Evolutionary conservation across 2,329 filamentous ascomycete species (phyloP), one percentile per base, ranked within the genome.

Genomic region (Xylaria hypoxylon): DNA sequence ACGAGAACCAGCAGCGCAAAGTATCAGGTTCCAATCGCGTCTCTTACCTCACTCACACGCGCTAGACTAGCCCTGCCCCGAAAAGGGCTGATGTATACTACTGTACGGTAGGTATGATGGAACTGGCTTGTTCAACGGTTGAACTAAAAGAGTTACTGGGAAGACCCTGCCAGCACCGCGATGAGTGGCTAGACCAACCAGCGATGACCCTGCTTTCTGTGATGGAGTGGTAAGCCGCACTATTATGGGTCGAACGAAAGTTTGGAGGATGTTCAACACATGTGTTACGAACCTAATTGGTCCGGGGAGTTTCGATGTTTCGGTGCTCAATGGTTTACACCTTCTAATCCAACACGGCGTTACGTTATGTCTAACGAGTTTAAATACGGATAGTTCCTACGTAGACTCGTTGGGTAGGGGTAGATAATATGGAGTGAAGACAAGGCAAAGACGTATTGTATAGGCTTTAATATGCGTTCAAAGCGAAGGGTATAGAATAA

Each of bases 81-180:
- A 70, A 73, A 74, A 70, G 50, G 58, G 64, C 58, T 68, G 65
- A 68, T 63, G 69, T 65, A 38, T 38, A 38, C 35, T 38, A 38
- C 52, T 15, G 35, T 42, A 70, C 68, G 70, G 67, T 67, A 70
- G 24, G 35, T 42, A 70, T 69, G 70, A 68, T 67, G 70, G 71
- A 72, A 67, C 65, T 73, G 72, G 70, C 70, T 75, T 72, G 72
- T 69, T 60, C 73, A 76, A 76, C 74, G 72, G 71, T 72, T 71
- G 72, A 66, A 71, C 72, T 74, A 70, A 11, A 38, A 52, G 62
- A 47, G 64, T 79, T 52, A 59, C 80, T 76, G 74, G 80, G 80
- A 79, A 72, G 74, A 81, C 79, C 81, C 80, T 74, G 73, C 80
- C 70, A 74, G 66, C 65, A 71, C 77, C 78, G 78, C 75, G 77